Evolutionary conservation across 2,329 filamentous ascomycete species (phyloP).

Genomic region (Beauveria sp.): DNA sequence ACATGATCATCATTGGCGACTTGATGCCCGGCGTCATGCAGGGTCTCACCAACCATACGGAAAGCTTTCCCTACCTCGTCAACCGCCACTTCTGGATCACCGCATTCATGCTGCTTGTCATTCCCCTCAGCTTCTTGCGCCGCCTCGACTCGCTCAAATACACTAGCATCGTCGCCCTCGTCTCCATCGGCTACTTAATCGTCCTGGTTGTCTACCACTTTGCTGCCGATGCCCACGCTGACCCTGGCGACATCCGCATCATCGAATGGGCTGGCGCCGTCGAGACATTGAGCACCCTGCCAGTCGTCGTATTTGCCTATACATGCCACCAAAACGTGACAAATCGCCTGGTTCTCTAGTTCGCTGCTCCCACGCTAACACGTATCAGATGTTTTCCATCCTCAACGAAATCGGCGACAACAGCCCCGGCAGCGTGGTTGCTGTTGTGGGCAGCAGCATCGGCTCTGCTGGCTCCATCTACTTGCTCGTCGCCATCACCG

Average conservation of each 20-base stretch:
- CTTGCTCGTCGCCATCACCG: constrained; percentile 85
- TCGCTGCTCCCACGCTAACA: constrained; percentile 21
- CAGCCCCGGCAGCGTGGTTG: constrained; percentile 64
- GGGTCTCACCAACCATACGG: constrained; percentile 64
- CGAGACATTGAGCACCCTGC: constrained; percentile 74
- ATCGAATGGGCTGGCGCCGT: constrained; percentile 74
- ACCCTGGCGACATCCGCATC: constrained; percentile 66
- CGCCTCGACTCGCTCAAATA: constrained; percentile 95
- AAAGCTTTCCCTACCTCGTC: constrained; percentile 62
- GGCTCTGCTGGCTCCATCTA: constrained; percentile 84
- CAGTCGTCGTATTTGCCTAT: constrained; percentile 97
- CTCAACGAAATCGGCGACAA: constrained; percentile 89
- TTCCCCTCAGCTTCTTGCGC: constrained; percentile 86
- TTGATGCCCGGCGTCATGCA: constrained; percentile 90
- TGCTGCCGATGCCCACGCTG: constrained; percentile 65
- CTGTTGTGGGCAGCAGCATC: constrained; percentile 76
- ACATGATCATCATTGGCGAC: constrained; percentile 97
- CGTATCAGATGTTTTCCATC: constrained; percentile 86
- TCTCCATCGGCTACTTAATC: constrained; percentile 91
- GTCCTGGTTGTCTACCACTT: constrained; percentile 92
- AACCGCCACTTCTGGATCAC: constrained; percentile 98
- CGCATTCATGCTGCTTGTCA: constrained; percentile 92
- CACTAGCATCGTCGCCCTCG: constrained; percentile 82
- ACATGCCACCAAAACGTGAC: constrained; percentile 95
- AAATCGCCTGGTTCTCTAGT: constrained; percentile 1